Conservation (phyloP, 345 rosid genomes). For the Populus alba region DNA sequence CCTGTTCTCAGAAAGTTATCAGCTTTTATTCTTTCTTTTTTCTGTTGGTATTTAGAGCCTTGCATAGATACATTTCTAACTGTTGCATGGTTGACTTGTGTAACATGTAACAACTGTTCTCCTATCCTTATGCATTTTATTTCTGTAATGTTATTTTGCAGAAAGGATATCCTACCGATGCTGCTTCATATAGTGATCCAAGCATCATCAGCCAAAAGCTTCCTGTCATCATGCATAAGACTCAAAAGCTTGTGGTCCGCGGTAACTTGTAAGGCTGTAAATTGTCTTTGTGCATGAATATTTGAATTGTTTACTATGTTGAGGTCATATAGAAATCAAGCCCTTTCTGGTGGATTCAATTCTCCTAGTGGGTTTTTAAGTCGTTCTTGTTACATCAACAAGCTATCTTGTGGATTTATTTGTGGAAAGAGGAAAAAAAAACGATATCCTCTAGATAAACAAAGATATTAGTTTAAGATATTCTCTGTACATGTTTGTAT, state of each 20-base stretch:
- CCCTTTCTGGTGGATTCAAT: slow-evolving; percentile 15
- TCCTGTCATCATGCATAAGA: slow-evolving; percentile 64
- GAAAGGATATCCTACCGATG: slow-evolving; percentile 82
- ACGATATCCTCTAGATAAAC: neutral
- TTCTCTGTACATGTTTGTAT: neutral
- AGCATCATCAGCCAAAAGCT: slow-evolving; percentile 81
- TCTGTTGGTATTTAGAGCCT: neutral
- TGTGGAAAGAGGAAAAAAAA: slow-evolving; percentile 2
- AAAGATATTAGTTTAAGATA: neutral
- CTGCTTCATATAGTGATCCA: slow-evolving; percentile 81
- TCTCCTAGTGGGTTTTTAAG: neutral
- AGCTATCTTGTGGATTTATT: slow-evolving; percentile 5
- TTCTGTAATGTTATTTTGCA: slow-evolving; percentile 34
- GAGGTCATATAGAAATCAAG: neutral
- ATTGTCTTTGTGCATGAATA: slow-evolving; percentile 14
- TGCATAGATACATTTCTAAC: neutral
- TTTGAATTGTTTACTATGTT: slow-evolving; percentile 12
- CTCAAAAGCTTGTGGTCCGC: slow-evolving; percentile 66
- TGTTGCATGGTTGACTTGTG: neutral
- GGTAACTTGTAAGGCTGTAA: slow-evolving; percentile 31
- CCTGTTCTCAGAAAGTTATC: neutral
- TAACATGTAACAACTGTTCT: neutral
- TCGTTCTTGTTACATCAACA: slow-evolving; percentile 5
- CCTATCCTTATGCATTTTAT: neutral
- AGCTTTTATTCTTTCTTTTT: neutral